Percentiles rank a stretch among this genome's conserved stretches.
Conservation (phyloP, 768 basidiomycete species). For the Crassisporium funariophilum region DNA sequence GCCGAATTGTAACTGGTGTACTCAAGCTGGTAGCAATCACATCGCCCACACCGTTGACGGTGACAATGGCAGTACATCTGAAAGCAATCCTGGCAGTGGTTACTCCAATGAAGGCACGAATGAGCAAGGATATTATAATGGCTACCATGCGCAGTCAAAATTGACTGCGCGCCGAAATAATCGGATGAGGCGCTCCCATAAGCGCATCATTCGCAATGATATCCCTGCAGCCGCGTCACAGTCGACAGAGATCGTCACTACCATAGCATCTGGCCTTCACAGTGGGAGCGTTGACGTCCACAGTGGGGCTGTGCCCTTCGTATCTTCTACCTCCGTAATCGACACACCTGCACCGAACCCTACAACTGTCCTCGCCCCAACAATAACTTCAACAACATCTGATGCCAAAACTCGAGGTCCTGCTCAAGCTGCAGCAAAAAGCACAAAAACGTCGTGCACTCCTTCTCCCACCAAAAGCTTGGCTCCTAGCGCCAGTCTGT, state of each 20-base stretch:
- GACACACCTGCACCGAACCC: too few species aligned
- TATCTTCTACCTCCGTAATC: too few species aligned
- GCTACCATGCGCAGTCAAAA: too few species aligned
- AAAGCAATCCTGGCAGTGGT: slow-evolving; percentile 1
- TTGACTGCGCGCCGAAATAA: too few species aligned
- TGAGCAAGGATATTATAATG: too few species aligned
- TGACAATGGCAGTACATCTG: slow-evolving; percentile 17
- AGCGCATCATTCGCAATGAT: too few species aligned
- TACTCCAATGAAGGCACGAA: slow-evolving; percentile 5
- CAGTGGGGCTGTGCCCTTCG: too few species aligned
- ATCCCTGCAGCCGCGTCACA: too few species aligned
- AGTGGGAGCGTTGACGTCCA: too few species aligned
- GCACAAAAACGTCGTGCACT: slow-evolving; percentile 39
- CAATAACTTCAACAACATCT: slow-evolving; percentile 1
- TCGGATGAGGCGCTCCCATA: too few species aligned
- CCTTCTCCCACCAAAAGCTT: slow-evolving; percentile 50
- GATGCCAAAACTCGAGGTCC: slow-evolving; percentile 22
- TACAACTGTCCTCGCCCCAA: not conserved
- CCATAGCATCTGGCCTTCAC: too few species aligned
- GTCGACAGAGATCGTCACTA: too few species aligned
- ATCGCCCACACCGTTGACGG: slow-evolving; percentile 24
- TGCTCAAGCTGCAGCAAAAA: slow-evolving; percentile 35
- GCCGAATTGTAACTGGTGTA: slow-evolving; percentile 58
- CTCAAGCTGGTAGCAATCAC: slow-evolving; percentile 21
- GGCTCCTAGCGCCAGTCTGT: slow-evolving; percentile 55